phyloP scores from a whole-genome alignment of 2,329 filamentous ascomycete genomes.

The Aspergillus tanneri region DNA sequence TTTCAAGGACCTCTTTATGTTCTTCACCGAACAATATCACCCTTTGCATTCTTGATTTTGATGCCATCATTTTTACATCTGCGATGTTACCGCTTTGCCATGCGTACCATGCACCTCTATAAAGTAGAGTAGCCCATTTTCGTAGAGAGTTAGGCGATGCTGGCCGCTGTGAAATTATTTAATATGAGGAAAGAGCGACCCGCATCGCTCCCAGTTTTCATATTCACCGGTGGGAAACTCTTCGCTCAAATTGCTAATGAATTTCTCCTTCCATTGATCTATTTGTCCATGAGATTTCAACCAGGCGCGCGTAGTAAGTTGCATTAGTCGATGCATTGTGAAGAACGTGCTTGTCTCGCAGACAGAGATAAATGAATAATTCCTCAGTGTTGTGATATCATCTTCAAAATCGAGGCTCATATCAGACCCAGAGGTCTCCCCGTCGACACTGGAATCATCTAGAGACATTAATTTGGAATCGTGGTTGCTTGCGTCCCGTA shows the following conservation, averaged over 20 bases:
- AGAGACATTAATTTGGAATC: background rate
- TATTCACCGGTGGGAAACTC: constrained; percentile 23
- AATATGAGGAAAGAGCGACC: constrained; percentile 27
- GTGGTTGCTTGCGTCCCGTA: background rate
- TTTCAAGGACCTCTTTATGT: too few relatives aligned
- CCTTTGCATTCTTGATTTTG: too few relatives aligned
- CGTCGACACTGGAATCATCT: too few relatives aligned
- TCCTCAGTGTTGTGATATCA: constrained; percentile 19
- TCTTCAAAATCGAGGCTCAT: constrained; percentile 17
- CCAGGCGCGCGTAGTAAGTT: constrained; percentile 28
- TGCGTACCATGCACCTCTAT: too few relatives aligned
- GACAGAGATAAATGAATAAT: constrained; percentile 24
- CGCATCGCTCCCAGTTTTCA: constrained; percentile 27
- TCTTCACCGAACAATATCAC: too few relatives aligned
- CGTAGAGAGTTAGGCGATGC: background rate
- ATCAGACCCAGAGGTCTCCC: too few relatives aligned
- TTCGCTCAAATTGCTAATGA: constrained; percentile 19
- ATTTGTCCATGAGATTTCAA: constrained; percentile 25
- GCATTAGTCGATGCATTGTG: constrained; percentile 30
- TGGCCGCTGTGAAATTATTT: constrained; percentile 14
- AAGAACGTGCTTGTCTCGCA: constrained; percentile 13
- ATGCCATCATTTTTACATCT: too few relatives aligned
- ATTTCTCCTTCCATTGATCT: constrained; percentile 26
- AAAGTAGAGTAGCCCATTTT: background rate
- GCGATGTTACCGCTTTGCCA: too few relatives aligned